Evolutionary conservation across 75 land plant genomes (phyloP).

Genomic region (Pseudotsuga menziesii): DNA sequence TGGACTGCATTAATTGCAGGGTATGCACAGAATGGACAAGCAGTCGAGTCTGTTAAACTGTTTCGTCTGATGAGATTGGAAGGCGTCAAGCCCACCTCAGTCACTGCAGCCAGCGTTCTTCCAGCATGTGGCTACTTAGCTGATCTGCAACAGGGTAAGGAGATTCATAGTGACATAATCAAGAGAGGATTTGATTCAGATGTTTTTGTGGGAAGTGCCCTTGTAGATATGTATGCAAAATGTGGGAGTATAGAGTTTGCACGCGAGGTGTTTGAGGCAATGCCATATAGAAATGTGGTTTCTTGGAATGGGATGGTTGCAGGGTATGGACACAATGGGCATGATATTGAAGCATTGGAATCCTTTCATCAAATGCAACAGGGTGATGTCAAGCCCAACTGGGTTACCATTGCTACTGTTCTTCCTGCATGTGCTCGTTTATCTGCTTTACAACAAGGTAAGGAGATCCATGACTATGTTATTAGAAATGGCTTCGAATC

Average conservation of each 20-base stretch:
- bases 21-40: slow-evolving; percentile 46
- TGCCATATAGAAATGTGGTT: slow-evolving; percentile 6
- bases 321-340: slow-evolving; percentile 39
- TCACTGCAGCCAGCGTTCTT: slow-evolving; percentile 18
- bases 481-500: not conserved
- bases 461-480: not conserved
- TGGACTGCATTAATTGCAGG: slow-evolving; percentile 12
- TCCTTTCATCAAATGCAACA: slow-evolving; percentile 23
- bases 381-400: slow-evolving; percentile 24
- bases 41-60: slow-evolving; percentile 43
- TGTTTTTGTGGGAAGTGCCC: slow-evolving; percentile 3
- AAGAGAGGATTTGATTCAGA: slow-evolving; percentile 10
- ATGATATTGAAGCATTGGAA: slow-evolving; percentile 12
- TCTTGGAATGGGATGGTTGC: slow-evolving; percentile 17
- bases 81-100: not conserved
- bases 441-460: not conserved
- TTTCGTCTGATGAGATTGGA: slow-evolving; percentile 27
- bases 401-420: slow-evolving; percentile 26
- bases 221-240: slow-evolving; percentile 13
- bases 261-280: slow-evolving; percentile 9
- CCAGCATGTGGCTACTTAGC: slow-evolving; percentile 7
- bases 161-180: slow-evolving; percentile 8
- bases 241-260: slow-evolving; percentile 11
- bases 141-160: slow-evolving; percentile 9
- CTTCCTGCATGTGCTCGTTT: slow-evolving; percentile 21